A percentile compares a stretch with the other conserved stretches of the same genome.
phyloP scores from a whole-genome alignment of 2,329 filamentous ascomycete species.

The Cladosporium colombiae region DNA sequence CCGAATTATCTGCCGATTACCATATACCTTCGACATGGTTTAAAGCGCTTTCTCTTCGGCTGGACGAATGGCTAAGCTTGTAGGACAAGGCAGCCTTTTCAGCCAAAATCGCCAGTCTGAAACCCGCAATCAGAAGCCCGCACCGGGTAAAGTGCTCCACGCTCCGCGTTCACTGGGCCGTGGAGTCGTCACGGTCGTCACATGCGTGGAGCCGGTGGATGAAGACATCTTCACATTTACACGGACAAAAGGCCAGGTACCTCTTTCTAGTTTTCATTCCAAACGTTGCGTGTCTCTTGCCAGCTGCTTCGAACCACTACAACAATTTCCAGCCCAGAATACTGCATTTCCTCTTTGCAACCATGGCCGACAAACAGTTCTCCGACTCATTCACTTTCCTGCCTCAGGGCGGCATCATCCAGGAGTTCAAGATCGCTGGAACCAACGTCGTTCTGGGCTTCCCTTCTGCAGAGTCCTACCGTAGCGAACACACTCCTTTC shows the following conservation, averaged over 20 bases:
- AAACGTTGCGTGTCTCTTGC: neutral
- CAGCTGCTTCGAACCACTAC: neutral
- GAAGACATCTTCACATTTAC: conserved; percentile 14
- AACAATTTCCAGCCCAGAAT: neutral
- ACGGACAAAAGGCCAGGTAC: conserved; percentile 10
- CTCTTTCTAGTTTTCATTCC: conserved; percentile 1
- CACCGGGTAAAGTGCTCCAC: conserved; percentile 6
- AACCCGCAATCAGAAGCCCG: conserved; percentile 1
- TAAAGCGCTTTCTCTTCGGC: neutral
- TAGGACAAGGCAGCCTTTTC: neutral
- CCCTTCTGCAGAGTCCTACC: conserved; percentile 72
- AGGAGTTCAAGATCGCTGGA: conserved; percentile 75
- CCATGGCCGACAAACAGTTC: conserved; percentile 27
- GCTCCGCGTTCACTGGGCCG: conserved; percentile 8
- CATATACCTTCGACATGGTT: conserved; percentile 6
- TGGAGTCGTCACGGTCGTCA: conserved; percentile 9
- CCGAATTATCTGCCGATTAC: neutral
- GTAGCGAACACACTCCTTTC: conserved; percentile 71
- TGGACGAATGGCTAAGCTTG: neutral
- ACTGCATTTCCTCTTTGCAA: conserved; percentile 1
- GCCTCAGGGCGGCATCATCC: conserved; percentile 75
- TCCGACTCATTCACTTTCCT: conserved; percentile 62
- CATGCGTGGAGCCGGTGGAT: conserved; percentile 15
- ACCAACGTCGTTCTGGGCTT: conserved; percentile 90
- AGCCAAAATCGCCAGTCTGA: conserved; percentile 7